Evolutionary conservation across 352 stramenopile genomes (phyloP).

Genomic region (Phytophthora pseudosyringae): DNA sequence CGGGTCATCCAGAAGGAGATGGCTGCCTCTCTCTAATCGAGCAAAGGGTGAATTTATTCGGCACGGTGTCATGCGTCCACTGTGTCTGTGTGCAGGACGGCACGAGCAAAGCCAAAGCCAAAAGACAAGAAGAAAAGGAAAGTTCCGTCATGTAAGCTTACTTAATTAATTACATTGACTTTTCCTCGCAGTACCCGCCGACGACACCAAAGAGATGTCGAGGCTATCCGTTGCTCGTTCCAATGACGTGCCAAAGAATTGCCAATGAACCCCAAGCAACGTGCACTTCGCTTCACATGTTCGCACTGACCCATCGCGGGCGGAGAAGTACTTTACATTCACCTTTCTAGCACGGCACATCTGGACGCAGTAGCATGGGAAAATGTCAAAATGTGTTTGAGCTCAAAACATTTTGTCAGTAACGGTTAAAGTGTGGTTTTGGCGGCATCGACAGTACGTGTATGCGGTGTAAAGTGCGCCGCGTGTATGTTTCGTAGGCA

Average conservation of each 20-base stretch:
- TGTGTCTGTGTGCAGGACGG: constrained; percentile 13
- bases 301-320: constrained; percentile 8
- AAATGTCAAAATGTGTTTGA: no score
- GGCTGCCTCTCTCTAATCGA: constrained; percentile 22
- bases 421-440: no score
- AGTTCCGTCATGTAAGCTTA: neutral
- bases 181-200: no score
- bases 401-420: no score
- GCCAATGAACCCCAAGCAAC: neutral
- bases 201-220: neutral
- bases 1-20: constrained; percentile 36
- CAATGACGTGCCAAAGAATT: neutral
- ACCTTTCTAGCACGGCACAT: constrained; percentile 10
- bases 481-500: no score
- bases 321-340: constrained; percentile 20
- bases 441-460: no score
- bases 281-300: neutral
- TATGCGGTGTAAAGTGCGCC: no score
- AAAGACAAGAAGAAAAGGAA: neutral
- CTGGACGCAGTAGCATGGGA: constrained; percentile 16
- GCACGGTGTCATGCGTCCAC: neutral
- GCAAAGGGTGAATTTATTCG: constrained; percentile 20
- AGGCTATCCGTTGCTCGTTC: neutral
- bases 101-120: no score
- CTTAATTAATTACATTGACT: no score